Evolutionary conservation across 768 basidiomycete genomes (phyloP).

Genomic region (Boletus rubescentipes): DNA sequence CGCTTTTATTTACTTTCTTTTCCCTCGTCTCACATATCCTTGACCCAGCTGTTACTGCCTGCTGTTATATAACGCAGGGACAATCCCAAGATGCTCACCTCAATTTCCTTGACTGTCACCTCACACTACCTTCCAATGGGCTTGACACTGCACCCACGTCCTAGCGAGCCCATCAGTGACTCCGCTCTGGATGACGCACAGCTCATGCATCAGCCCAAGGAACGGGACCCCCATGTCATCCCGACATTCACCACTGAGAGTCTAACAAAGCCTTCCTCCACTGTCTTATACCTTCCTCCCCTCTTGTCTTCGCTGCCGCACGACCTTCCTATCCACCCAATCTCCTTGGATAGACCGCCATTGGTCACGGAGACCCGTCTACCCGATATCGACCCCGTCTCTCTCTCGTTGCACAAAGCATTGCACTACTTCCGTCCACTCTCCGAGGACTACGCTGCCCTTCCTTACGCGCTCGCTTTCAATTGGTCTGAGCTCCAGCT

Average conservation of each 20-base stretch:
- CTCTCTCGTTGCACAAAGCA: conserved; percentile 82
- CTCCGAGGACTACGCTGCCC: conserved; percentile 57
- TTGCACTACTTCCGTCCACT: conserved; percentile 72
- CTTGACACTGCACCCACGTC: conserved; percentile 4
- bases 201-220: neutral
- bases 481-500: conserved; percentile 80
- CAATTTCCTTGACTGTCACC: neutral
- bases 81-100: neutral
- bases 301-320: conserved; percentile 74
- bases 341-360: conserved; percentile 39
- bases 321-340: conserved; percentile 27
- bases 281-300: conserved; percentile 81
- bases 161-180: neutral
- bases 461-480: conserved; percentile 75
- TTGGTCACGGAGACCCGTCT: conserved; percentile 70
- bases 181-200: neutral
- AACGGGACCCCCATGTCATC: conserved; percentile 52
- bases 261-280: conserved; percentile 37
- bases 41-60: neutral
- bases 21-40: neutral
- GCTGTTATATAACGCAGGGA: conserved; percentile 7
- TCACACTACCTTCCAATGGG: conserved; percentile 17
- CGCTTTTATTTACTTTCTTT: neutral
- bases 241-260: conserved; percentile 49
- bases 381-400: conserved; percentile 83